These are phyloP conservation scores for Coemansia sp. DNA, from an alignment of 192 early-diverging fungal genomes.

Conservation along the genomic window DNA sequence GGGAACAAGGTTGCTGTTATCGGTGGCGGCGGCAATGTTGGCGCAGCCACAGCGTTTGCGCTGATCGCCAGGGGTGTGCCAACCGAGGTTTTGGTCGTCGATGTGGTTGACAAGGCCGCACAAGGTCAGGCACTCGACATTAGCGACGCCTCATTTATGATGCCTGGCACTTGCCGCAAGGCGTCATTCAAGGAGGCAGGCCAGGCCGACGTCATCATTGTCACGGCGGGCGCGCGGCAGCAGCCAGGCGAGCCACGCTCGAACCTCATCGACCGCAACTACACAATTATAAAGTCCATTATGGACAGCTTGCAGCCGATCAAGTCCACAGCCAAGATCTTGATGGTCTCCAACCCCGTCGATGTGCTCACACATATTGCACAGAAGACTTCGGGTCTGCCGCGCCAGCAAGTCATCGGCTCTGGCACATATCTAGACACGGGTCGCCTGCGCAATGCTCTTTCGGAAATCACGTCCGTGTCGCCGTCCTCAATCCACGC, in stretches of 20 bases:
- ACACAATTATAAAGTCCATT: constrained; percentile 67
- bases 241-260: constrained; percentile 69
- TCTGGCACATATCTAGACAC: constrained; percentile 83
- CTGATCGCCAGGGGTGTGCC: constrained; percentile 63
- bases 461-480: constrained; percentile 57
- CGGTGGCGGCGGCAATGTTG: constrained; percentile 72
- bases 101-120: constrained; percentile 62
- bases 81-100: constrained; percentile 69
- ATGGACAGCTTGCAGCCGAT: constrained; percentile 72
- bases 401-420: constrained; percentile 73
- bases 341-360: constrained; percentile 81
- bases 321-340: constrained; percentile 63
- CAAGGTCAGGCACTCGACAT: constrained; percentile 80
- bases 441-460: constrained; percentile 59
- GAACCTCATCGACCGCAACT: constrained; percentile 73
- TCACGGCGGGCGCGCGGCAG: constrained; percentile 83
- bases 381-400: constrained; percentile 74
- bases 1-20: constrained; percentile 59
- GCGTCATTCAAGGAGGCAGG: constrained; percentile 68
- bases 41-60: constrained; percentile 69
- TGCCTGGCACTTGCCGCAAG: constrained; percentile 57
- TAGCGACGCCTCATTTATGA: constrained; percentile 70
- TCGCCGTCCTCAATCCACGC: constrained; percentile 71
- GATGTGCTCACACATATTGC: constrained; percentile 82
- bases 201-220: constrained; percentile 76